Evolutionary conservation across 2,329 filamentous ascomycete species (phyloP), one percentile per base, ranked within the genome.

Genomic region (Penicillium italicum): DNA sequence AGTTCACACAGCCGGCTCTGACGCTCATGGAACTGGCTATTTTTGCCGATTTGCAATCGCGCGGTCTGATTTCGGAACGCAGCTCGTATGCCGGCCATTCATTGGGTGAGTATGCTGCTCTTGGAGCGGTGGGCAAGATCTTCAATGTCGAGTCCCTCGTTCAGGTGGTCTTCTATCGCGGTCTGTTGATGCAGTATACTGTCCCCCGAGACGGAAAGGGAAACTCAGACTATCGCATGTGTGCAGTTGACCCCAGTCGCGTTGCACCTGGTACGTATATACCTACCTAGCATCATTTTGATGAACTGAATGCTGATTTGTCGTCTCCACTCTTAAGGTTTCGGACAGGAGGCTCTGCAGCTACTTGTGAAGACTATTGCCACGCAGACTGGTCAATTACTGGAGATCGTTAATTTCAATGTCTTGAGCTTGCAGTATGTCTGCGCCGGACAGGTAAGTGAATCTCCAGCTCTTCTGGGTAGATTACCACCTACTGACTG

Each of bases 391-490:
- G 24, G 24, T 24, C 24, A 24, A 24, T 81, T 97, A 38, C 78
- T 97, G 59, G 93, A 97, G 77, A 97, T 97, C 81, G 93, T 97
- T 82, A 97, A 97, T 81, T 93, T 92, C 73, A 86, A 86, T 71
- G 81, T 86, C 53, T 80, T 82, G 59, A 85, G 85, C 71, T 80
- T 83, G 81, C 83, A 86, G 71, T 86, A 86, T 69, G 83, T 86
- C 55, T 82, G 80, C 66, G 83, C 83, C 58, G 83, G 83, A 69
- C 83, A 85, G 66, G 73, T 75, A 67, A 64, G 72, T 66, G 18
- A 20, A 20, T 37, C 34, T 18, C n/a, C 34, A 37, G 7, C 33
- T 36, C 16, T 36, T 34, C 33, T 36, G 33, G 33, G 16, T 36
- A 36, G 7, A 36, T 36, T n/a, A 36, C 33, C 33, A n/a, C 33